A percentile compares a stretch with the other conserved stretches of the same genome.
Conservation (phyloP, 805 yeast species). For the Starmerella sp. region DNA sequence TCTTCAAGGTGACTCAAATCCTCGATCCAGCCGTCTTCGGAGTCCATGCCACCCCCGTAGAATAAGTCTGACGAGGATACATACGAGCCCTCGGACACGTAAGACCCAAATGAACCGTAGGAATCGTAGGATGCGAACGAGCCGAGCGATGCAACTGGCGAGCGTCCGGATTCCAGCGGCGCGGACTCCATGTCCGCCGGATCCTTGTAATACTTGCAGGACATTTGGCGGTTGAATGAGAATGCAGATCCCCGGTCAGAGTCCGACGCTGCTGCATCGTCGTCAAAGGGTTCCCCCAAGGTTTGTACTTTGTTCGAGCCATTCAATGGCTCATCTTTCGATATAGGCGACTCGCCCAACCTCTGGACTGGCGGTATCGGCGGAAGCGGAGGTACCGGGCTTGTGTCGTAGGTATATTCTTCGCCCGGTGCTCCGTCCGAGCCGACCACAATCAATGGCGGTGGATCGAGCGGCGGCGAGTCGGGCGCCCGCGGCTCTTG, state of each 20-base stretch:
- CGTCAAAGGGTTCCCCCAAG: constrained; percentile 7
- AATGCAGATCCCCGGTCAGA: constrained; percentile 25
- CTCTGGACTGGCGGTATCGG: neutral
- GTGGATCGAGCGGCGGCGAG: neutral
- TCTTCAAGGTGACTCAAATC: constrained; percentile 23
- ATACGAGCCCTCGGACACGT: constrained; percentile 21
- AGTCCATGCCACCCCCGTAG: constrained; percentile 16
- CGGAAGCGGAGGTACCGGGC: neutral
- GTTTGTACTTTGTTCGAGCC: no score
- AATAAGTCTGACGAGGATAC: neutral
- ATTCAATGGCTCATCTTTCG: neutral
- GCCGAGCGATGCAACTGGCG: neutral
- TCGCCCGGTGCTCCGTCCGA: neutral
- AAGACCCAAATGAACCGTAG: neutral
- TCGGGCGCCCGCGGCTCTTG: neutral
- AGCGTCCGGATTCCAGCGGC: neutral
- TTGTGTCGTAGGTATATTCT: no score
- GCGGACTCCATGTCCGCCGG: constrained; percentile 10
- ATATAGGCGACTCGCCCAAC: neutral
- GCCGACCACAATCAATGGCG: neutral
- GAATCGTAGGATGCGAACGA: neutral
- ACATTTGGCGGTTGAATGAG: constrained; percentile 46
- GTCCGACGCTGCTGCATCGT: neutral
- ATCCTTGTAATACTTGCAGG: constrained; percentile 41
- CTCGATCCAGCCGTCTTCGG: constrained; percentile 34